These are phyloP conservation scores for Ceratocystis variospora DNA, from an alignment of 2,329 filamentous ascomycete genomes.

Conservation along the genomic window DNA sequence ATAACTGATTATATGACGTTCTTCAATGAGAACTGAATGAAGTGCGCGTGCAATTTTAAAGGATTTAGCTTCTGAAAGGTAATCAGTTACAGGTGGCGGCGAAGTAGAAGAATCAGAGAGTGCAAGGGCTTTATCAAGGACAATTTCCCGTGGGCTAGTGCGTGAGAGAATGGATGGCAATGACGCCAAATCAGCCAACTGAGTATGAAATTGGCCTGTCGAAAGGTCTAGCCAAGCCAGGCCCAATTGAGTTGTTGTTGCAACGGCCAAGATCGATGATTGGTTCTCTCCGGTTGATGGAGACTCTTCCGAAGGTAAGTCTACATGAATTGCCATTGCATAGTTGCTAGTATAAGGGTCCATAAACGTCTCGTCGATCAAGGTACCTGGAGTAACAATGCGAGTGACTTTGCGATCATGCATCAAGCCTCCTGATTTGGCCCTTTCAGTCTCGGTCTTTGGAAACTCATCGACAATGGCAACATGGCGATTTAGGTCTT, in stretches of 20 bases:
- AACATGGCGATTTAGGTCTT: conserved; percentile 80
- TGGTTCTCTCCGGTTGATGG: neutral
- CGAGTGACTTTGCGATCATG: conserved; percentile 76
- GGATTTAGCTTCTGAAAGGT: neutral
- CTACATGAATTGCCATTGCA: conserved; percentile 62
- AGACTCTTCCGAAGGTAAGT: neutral
- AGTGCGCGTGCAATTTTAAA: conserved; percentile 41
- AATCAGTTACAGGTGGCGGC: neutral
- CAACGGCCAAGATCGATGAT: neutral
- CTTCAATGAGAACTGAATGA: conserved; percentile 55
- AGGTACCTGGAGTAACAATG: conserved; percentile 82
- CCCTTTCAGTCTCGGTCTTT: conserved; percentile 49
- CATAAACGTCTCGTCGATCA: conserved; percentile 97
- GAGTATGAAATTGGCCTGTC: conserved; percentile 86
- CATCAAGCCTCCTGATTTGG: conserved; percentile 55
- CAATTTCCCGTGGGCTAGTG: conserved; percentile 70
- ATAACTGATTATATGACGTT: conserved; percentile 64
- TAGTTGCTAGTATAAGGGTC: conserved; percentile 91
- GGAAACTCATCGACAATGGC: conserved; percentile 89
- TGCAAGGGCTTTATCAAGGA: conserved; percentile 47
- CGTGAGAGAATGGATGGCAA: conserved; percentile 72
- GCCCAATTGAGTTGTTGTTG: conserved; percentile 37
- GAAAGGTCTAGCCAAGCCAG: conserved; percentile 91
- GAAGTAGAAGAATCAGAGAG: neutral
- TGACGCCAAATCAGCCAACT: conserved; percentile 54